These are phyloP conservation scores for Ambrosiella cleistominuta DNA, from an alignment of 2,329 filamentous ascomycete species.

Conservation along the genomic window DNA sequence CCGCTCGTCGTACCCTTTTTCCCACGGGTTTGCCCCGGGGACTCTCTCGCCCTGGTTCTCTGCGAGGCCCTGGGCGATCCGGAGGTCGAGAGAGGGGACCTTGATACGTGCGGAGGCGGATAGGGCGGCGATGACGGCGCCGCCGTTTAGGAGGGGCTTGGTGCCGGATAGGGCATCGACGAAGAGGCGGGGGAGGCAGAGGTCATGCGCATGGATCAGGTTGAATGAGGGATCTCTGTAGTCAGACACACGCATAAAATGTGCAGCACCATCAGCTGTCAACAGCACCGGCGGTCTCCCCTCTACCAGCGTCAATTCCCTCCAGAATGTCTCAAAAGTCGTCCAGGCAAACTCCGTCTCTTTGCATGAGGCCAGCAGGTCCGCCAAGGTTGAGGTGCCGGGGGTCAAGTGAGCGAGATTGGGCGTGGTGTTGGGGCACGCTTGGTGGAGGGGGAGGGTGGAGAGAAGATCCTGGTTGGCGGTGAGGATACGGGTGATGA, in stretches of 20 bases:
- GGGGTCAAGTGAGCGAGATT: conserved; percentile 38
- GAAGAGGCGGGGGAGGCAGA: conserved; percentile 60
- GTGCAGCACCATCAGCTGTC: conserved; percentile 58
- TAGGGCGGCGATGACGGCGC: conserved; percentile 58
- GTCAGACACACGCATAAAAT: conserved; percentile 61
- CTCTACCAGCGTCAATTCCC: conserved; percentile 45
- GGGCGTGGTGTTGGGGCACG: conserved; percentile 25
- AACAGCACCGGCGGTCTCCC: conserved; percentile 48
- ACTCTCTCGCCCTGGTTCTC: conserved; percentile 21
- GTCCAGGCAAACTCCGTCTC: conserved; percentile 66
- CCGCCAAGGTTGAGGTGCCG: conserved; percentile 45
- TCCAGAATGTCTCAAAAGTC: conserved; percentile 65
- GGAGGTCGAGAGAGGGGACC: conserved; percentile 50
- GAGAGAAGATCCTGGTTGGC: conserved; percentile 53
- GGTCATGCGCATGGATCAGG: conserved; percentile 69
- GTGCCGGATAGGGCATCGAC: conserved; percentile 50
- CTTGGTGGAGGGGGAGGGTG: conserved; percentile 26
- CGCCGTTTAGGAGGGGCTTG: conserved; percentile 48
- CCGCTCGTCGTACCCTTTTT: conserved; percentile 37
- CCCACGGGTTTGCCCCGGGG: conserved; percentile 34
- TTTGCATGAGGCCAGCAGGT: conserved; percentile 51
- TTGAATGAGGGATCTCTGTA: conserved; percentile 59
- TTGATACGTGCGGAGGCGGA: conserved; percentile 52
- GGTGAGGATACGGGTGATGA: conserved; percentile 54
- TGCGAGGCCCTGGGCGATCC: conserved; percentile 39